Evolutionary conservation across 768 basidiomycete species (phyloP), one percentile per base, ranked within the genome.

Genomic region (Gymnopilus junonius): DNA sequence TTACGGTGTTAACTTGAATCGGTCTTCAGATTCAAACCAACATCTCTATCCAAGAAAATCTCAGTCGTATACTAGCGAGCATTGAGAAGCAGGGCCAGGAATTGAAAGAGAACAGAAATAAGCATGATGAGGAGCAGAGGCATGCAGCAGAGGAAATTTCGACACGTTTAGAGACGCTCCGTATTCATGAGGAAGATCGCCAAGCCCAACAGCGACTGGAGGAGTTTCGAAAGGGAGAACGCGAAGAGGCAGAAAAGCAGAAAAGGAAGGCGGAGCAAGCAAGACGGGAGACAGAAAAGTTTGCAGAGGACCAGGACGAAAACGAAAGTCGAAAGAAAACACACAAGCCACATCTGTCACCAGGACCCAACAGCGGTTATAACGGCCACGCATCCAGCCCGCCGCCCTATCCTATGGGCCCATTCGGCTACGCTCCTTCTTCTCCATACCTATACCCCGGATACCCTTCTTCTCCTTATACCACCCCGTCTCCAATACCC

Each of bases 171-270:
- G 55, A 62, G 10, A 39, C 50, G 10, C 31, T 62, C 5, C 54
- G 61, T 11, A 35, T 61, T 23, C 46, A 56, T 11, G 55, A 51
- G 23, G 55, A 62, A 25, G 45, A 62, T 12, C 40, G 20, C 4
- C 21, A 37, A 37, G 32, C 32, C 4, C 42, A 21, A n/a, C 4
- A 34, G 21, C 35, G 23, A 2, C 23, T 23, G n/a, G 23, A 25
- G 5, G 32, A 25, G 15, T 21, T 11, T 10, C 11, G 21, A 23
- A 15, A 12, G 37, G 10, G 6, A 21, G 27, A 50, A 32, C 48
- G 29, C 48, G 29, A 50, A 50, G 11, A 39, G 34, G 3, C 23
- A 11, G 21, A 55, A n/a, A 55, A 14, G 25, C 34, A 25, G 34
- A 39, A 21, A 3, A 14, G 31, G 17, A 32, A 31, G 20, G 27